Evolutionary conservation across 805 yeast species (phyloP).

Genomic region (Starmerella powellii): DNA sequence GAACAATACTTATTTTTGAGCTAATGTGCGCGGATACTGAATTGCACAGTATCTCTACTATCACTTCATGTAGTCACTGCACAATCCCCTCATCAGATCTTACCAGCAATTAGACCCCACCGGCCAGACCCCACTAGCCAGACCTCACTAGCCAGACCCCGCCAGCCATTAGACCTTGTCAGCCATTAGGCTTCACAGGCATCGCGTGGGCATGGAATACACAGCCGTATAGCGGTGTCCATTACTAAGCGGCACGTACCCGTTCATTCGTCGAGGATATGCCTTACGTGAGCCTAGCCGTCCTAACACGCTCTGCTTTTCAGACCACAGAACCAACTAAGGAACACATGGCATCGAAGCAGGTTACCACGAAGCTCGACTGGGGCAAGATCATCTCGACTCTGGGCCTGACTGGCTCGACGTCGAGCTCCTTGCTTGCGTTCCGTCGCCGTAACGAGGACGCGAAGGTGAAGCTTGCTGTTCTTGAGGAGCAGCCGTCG

Average conservation of each 20-base stretch:
- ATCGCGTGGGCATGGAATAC: no score
- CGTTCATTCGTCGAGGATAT: slow-evolving; percentile 4
- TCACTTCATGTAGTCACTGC: no score
- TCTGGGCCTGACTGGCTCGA: slow-evolving; percentile 83
- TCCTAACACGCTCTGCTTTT: background rate
- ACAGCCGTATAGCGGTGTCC: no score
- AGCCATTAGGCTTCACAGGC: no score
- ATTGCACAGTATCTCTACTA: no score
- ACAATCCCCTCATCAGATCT: no score
- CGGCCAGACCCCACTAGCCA: no score
- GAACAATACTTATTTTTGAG: no score
- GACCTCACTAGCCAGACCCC: no score
- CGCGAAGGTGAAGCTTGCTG: slow-evolving; percentile 71
- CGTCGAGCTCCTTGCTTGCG: slow-evolving; percentile 75
- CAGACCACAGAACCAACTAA: background rate
- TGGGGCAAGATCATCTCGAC: slow-evolving; percentile 86
- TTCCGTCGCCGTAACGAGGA: slow-evolving; percentile 98
- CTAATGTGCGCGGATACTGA: no score
- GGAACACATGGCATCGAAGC: slow-evolving; percentile 19
- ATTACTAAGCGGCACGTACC: background rate
- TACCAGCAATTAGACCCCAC: no score
- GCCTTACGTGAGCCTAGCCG: background rate
- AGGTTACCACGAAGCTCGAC: slow-evolving; percentile 71
- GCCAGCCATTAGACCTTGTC: no score
- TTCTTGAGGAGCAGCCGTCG: slow-evolving; percentile 59